Percentiles rank a stretch among this genome's conserved stretches.
Evolutionary conservation across 805 yeast genomes (phyloP).

Genomic region (Schizosaccharomyces japonicus): DNA sequence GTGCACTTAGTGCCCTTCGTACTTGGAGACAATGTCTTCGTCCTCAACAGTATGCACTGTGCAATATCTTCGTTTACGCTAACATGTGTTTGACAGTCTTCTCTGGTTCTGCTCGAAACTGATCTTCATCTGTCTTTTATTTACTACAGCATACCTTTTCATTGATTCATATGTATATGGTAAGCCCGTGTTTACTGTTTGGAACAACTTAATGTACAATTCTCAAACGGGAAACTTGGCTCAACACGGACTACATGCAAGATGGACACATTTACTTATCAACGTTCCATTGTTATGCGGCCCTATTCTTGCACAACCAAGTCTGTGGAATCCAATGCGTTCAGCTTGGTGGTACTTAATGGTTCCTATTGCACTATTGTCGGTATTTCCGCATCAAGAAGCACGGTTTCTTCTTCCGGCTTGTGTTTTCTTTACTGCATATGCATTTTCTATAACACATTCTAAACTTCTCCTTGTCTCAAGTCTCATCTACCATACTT

Average conservation of each 20-base stretch:
- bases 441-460: slow-evolving; percentile 10
- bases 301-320: slow-evolving; percentile 32
- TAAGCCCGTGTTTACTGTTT: neutral
- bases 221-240: slow-evolving; percentile 32
- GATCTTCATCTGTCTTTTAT: neutral
- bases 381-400: slow-evolving; percentile 78
- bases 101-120: neutral
- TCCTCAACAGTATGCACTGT: slow-evolving; percentile 6
- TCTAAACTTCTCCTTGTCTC: slow-evolving; percentile 9
- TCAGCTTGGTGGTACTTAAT: slow-evolving; percentile 35
- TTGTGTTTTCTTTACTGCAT: slow-evolving; percentile 33
- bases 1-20: slow-evolving; percentile 25
- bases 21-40: slow-evolving; percentile 6
- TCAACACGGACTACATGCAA: slow-evolving; percentile 63
- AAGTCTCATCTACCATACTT: slow-evolving; percentile 44
- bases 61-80: slow-evolving; percentile 6
- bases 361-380: slow-evolving; percentile 39
- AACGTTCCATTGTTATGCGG: slow-evolving; percentile 69
- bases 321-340: slow-evolving; percentile 22
- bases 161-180: neutral
- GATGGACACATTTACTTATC: slow-evolving; percentile 45
- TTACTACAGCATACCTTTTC: neutral
- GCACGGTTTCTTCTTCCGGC: slow-evolving; percentile 64
- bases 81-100: slow-evolving; percentile 6
- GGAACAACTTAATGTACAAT: slow-evolving; percentile 55